Conservation (phyloP, 495 filamentous ascomycete species). For the Staphylotrichum longicolle region DNA sequence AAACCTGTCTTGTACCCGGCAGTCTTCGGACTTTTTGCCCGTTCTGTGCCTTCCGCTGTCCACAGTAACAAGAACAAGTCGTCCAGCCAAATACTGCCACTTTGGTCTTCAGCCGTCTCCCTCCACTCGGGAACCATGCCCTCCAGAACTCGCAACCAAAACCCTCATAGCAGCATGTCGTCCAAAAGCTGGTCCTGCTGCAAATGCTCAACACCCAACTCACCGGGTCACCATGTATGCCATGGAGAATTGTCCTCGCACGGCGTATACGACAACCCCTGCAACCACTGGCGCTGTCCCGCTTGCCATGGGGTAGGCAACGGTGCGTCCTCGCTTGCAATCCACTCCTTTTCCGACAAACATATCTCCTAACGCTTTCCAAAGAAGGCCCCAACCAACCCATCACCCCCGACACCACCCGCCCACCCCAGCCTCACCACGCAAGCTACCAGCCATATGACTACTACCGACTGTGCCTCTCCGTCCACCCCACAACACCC, state of each 20-base stretch:
- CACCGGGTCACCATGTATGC: not conserved
- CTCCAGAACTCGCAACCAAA: not conserved
- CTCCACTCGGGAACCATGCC: not conserved
- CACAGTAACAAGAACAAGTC: too few species aligned
- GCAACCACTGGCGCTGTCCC: slow-evolving; percentile 13
- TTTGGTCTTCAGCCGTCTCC: not conserved
- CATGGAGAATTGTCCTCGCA: not conserved
- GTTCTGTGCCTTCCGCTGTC: too few species aligned
- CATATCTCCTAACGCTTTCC: too few species aligned
- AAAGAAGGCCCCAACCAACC: not conserved
- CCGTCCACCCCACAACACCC: too few species aligned
- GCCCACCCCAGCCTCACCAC: too few species aligned
- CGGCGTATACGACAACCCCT: not conserved
- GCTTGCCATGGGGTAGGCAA: not conserved
- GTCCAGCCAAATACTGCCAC: not conserved
- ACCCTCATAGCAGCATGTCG: not conserved
- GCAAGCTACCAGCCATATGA: too few species aligned
- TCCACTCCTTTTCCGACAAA: not conserved
- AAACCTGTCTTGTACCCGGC: not conserved
- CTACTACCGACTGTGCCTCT: not conserved
- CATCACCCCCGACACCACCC: not conserved
- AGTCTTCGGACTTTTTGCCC: too few species aligned
- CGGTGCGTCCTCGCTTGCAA: not conserved
- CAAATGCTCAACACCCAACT: slow-evolving; percentile 9
- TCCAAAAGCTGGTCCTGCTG: slow-evolving; percentile 7